Evolutionary conservation across 1,284 basidiomycete genomes (phyloP).

Genomic region (Chondrostereum purpureum): DNA sequence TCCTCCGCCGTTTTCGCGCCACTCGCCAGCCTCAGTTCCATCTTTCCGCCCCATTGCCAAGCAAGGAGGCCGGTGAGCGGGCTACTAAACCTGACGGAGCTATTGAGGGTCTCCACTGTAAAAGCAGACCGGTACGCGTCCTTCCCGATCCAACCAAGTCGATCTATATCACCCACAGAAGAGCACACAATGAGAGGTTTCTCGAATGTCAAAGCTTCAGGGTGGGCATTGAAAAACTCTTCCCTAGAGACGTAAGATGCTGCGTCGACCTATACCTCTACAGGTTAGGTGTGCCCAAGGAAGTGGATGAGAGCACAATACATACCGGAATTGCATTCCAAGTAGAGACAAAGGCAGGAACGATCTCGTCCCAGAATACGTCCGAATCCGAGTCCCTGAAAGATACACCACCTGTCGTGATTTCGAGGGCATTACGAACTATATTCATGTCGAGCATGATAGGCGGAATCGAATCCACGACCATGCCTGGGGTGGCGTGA

Average conservation of each 20-base stretch:
- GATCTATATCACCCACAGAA: neutral
- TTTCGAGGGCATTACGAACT: neutral
- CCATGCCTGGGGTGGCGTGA: neutral
- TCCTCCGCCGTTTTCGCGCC: neutral
- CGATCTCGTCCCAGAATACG: neutral
- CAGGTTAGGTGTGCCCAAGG: no score
- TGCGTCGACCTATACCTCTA: neutral
- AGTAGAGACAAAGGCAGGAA: neutral
- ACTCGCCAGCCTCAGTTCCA: neutral
- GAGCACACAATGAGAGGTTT: neutral
- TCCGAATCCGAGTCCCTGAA: neutral
- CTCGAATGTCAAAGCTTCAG: neutral
- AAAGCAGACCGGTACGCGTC: neutral
- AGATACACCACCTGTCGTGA: no score
- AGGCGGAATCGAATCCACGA: neutral
- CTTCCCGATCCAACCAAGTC: neutral
- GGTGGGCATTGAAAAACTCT: neutral
- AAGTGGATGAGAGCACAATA: no score
- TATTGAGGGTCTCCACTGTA: neutral
- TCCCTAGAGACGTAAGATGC: neutral
- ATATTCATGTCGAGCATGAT: neutral
- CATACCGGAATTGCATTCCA: neutral
- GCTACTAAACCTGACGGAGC: neutral
- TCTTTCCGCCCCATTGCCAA: neutral
- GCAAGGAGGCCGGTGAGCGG: neutral